Percentiles rank a stretch among this genome's conserved stretches.
These are phyloP conservation scores for Tulasnella calospora DNA, from an alignment of 768 basidiomycete species.

Conservation along the genomic window DNA sequence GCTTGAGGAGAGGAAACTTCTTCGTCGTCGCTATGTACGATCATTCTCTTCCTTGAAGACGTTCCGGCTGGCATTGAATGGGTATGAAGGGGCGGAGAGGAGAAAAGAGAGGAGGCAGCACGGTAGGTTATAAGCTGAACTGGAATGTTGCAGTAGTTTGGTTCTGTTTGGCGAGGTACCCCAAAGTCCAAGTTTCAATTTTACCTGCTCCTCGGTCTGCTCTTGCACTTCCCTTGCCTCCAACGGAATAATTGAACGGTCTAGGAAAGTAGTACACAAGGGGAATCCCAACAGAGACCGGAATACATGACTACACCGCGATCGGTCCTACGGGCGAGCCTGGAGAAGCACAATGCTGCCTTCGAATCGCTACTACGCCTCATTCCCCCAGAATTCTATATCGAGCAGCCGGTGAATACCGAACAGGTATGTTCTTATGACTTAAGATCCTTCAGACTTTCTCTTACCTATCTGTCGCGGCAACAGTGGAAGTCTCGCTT, in stretches of 20 bases:
- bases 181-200: background rate
- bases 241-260: background rate
- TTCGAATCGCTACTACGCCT: slow-evolving; percentile 79
- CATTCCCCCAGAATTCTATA: slow-evolving; percentile 87
- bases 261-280: background rate
- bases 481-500: slow-evolving; percentile 58
- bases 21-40: background rate
- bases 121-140: background rate
- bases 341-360: slow-evolving; percentile 78
- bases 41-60: background rate
- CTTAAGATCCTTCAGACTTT: slow-evolving; percentile 20
- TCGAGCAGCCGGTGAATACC: slow-evolving; percentile 60
- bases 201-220: background rate
- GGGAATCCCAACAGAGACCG: background rate
- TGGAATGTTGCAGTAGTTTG: background rate
- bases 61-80: background rate
- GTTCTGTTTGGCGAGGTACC: background rate
- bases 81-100: background rate
- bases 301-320: slow-evolving; percentile 10
- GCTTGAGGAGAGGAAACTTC: background rate
- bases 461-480: no score
- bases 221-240: background rate
- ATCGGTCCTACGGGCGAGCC: slow-evolving; percentile 35
- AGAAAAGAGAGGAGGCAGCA: background rate
- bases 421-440: slow-evolving; percentile 50